phyloP scores from a whole-genome alignment of 805 yeast species.

The Saccharomycopsis malanga region DNA sequence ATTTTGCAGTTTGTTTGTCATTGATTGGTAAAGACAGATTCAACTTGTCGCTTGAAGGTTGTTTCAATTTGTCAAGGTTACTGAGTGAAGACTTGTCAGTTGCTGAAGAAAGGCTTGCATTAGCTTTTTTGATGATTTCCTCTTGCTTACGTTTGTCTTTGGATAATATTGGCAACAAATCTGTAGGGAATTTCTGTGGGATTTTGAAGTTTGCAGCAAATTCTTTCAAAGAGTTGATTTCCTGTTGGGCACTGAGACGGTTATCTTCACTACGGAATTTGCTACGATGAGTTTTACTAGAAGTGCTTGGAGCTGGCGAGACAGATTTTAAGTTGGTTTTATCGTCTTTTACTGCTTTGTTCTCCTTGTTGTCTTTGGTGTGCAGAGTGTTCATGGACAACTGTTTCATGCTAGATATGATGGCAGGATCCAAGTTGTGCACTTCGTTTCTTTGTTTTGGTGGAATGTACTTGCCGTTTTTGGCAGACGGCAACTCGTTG shows the following conservation, averaged over 20 bases:
- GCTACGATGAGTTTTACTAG: constrained; percentile 13
- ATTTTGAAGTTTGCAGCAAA: constrained; percentile 79
- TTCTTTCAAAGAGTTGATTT: constrained; percentile 62
- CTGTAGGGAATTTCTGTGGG: constrained; percentile 54
- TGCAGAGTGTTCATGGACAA: no score
- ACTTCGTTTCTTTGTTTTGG: constrained; percentile 47
- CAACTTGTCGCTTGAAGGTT: background rate
- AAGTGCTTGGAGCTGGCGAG: constrained; percentile 10
- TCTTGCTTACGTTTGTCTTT: constrained; percentile 62
- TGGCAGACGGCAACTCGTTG: constrained; percentile 13
- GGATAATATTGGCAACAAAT: constrained; percentile 60
- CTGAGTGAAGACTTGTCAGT: constrained; percentile 17
- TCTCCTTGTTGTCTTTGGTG: constrained; percentile 4
- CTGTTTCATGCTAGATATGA: constrained; percentile 38
- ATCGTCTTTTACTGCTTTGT: constrained; percentile 6
- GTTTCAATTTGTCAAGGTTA: constrained; percentile 9
- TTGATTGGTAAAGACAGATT: constrained; percentile 11
- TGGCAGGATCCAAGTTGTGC: constrained; percentile 55
- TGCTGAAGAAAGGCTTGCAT: constrained; percentile 16
- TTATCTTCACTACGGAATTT: constrained; percentile 21
- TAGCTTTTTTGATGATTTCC: constrained; percentile 39
- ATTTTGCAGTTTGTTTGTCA: constrained; percentile 1
- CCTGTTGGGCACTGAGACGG: constrained; percentile 48
- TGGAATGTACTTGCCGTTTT: constrained; percentile 43
- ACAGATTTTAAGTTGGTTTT: constrained; percentile 16